These are phyloP conservation scores for Candida patagonica DNA, from an alignment of 805 yeast genomes.

Conservation along the genomic window DNA sequence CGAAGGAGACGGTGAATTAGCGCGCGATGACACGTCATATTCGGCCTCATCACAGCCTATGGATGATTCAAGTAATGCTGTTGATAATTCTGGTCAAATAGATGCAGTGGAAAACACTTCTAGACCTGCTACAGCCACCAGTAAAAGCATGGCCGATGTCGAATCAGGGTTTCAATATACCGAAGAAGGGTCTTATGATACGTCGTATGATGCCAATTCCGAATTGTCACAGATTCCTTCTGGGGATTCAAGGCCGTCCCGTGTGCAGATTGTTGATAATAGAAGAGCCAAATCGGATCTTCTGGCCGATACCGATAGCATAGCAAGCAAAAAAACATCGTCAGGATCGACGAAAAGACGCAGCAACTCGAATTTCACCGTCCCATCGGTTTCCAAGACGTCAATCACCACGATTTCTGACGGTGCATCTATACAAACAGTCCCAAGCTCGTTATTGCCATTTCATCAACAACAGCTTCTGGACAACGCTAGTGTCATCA, in stretches of 20 bases:
- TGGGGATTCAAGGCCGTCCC: conserved; percentile 8
- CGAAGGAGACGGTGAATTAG: too few relatives aligned
- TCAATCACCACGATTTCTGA: conserved; percentile 18
- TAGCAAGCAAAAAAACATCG: background rate
- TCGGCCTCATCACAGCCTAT: too few relatives aligned
- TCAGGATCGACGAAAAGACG: conserved; percentile 12
- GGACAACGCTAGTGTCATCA: conserved; percentile 30
- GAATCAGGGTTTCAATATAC: background rate
- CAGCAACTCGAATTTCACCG: conserved; percentile 21
- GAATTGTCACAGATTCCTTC: conserved; percentile 3
- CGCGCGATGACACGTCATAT: too few relatives aligned
- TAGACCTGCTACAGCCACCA: too few relatives aligned
- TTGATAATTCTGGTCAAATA: too few relatives aligned
- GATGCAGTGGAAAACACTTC: too few relatives aligned
- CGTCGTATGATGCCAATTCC: conserved; percentile 3
- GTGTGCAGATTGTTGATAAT: conserved; percentile 16
- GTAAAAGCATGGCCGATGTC: background rate
- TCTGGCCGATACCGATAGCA: background rate
- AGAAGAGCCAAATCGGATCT: conserved; percentile 1
- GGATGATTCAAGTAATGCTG: too few relatives aligned
- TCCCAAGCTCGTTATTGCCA: conserved; percentile 2
- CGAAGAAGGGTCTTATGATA: background rate
- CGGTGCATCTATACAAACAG: background rate
- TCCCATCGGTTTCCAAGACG: conserved; percentile 20
- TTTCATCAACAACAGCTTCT: conserved; percentile 4